phyloP scores from a whole-genome alignment of 257 asterid genomes.

The Echites panduratus region DNA sequence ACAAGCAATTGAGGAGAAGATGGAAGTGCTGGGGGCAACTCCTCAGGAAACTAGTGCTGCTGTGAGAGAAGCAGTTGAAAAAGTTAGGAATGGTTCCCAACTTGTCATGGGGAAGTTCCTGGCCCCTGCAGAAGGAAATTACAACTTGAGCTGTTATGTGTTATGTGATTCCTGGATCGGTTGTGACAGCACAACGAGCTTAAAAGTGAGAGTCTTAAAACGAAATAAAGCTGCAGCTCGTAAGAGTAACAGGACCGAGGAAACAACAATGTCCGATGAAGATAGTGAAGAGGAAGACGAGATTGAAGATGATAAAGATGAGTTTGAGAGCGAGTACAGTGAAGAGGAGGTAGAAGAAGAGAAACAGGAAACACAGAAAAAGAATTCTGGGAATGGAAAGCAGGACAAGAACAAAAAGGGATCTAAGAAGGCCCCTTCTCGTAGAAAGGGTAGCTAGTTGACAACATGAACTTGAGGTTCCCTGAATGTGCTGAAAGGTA shows the following conservation, averaged over 20 bases:
- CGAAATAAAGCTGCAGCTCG: slow-evolving; percentile 59
- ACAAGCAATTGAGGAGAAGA: slow-evolving; percentile 49
- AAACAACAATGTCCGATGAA: slow-evolving; percentile 30
- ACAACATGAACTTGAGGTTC: background rate
- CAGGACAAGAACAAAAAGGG: slow-evolving; percentile 10
- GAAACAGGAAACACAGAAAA: slow-evolving; percentile 19
- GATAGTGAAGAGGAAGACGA: slow-evolving; percentile 61
- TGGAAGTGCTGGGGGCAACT: slow-evolving; percentile 57
- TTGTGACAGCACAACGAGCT: slow-evolving; percentile 42
- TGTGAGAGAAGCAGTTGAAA: slow-evolving; percentile 56
- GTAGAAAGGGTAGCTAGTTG: slow-evolving; percentile 20
- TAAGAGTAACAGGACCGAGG: slow-evolving; percentile 36
- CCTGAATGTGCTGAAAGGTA: background rate
- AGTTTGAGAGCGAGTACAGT: slow-evolving; percentile 75
- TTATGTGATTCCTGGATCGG: slow-evolving; percentile 87
- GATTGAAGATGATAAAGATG: slow-evolving; percentile 57
- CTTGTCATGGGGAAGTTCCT: slow-evolving; percentile 69
- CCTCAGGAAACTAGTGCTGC: slow-evolving; percentile 52
- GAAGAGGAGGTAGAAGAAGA: slow-evolving; percentile 36
- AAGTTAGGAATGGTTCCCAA: slow-evolving; percentile 61
- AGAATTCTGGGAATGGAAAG: slow-evolving; percentile 25
- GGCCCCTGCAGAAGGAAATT: slow-evolving; percentile 65
- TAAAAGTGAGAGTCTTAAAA: slow-evolving; percentile 57
- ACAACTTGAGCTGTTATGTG: slow-evolving; percentile 61
- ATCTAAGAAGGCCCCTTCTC: slow-evolving; percentile 18